Conservation (phyloP, 1,139 yeast species). For the Yamadazyma sp. region DNA sequence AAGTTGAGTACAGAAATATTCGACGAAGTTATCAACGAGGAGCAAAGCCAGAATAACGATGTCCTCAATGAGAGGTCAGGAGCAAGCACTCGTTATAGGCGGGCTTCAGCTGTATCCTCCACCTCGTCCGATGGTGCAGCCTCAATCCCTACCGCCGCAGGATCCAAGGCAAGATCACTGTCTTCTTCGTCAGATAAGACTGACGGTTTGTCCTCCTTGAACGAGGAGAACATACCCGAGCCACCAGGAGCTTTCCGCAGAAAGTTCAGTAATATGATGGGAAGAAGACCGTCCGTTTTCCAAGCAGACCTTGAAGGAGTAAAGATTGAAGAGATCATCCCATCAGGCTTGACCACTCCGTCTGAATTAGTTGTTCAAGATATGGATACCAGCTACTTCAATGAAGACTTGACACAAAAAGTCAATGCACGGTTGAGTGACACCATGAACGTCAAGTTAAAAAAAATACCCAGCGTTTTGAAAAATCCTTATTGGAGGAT, state of each 20-base stretch:
- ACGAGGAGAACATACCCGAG: slow-evolving; percentile 21
- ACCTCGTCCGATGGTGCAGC: slow-evolving; percentile 9
- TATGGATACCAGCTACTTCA: slow-evolving; percentile 26
- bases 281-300: slow-evolving; percentile 43
- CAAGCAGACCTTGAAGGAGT: slow-evolving; percentile 41
- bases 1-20: slow-evolving; percentile 49
- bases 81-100: slow-evolving; percentile 9
- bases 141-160: background rate
- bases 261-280: slow-evolving; percentile 41
- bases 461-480: slow-evolving; percentile 51
- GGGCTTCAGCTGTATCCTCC: slow-evolving; percentile 11
- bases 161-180: slow-evolving; percentile 7
- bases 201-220: slow-evolving; percentile 15
- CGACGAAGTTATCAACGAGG: slow-evolving; percentile 24
- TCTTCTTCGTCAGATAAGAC: slow-evolving; percentile 7
- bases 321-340: slow-evolving; percentile 39
- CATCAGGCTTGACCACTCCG: slow-evolving; percentile 45
- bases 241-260: slow-evolving; percentile 32
- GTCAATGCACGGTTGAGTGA: slow-evolving; percentile 12
- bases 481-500: slow-evolving; percentile 83
- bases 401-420: slow-evolving; percentile 15
- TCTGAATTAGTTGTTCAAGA: slow-evolving; percentile 43
- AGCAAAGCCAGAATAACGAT: background rate
- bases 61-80: background rate
- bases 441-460: slow-evolving; percentile 34